A percentile compares a stretch with the other conserved stretches of the same genome.
These are phyloP conservation scores for Achaetomium macrosporum DNA, from an alignment of 2,329 filamentous ascomycete species.

Conservation along the genomic window DNA sequence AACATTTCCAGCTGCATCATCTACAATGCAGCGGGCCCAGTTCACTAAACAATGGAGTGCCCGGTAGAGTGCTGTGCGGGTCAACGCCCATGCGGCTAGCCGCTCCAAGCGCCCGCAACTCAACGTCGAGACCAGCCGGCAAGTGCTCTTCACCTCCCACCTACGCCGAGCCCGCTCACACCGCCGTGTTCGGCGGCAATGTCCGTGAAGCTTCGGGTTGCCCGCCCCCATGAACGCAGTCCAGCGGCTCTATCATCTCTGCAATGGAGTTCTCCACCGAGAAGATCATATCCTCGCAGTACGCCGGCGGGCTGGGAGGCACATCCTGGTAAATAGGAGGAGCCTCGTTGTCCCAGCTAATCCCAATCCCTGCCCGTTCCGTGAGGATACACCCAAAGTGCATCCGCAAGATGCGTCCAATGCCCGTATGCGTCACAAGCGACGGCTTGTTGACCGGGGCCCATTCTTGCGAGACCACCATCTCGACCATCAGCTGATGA, in stretches of 20 bases:
- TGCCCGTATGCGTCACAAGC: constrained; percentile 77
- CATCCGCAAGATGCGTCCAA: constrained; percentile 85
- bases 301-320: constrained; percentile 74
- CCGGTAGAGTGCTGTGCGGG: too few relatives aligned
- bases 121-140: background rate
- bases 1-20: background rate
- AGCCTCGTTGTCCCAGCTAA: constrained; percentile 95
- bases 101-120: background rate
- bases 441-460: constrained; percentile 61
- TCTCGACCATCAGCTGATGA: constrained; percentile 83
- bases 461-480: constrained; percentile 92
- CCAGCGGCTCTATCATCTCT: constrained; percentile 36
- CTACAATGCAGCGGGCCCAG: too few relatives aligned
- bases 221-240: constrained; percentile 16
- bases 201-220: constrained; percentile 2
- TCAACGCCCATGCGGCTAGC: too few relatives aligned
- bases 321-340: constrained; percentile 93
- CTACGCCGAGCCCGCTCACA: background rate
- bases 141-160: constrained; percentile 15
- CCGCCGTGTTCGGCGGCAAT: background rate
- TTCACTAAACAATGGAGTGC: too few relatives aligned
- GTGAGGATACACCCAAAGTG: constrained; percentile 81
- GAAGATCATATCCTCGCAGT: constrained; percentile 40
- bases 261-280: constrained; percentile 27
- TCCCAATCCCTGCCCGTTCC: constrained; percentile 76